phyloP scores from a whole-genome alignment of 306 rosid species.

The Crataegus laevigata region DNA sequence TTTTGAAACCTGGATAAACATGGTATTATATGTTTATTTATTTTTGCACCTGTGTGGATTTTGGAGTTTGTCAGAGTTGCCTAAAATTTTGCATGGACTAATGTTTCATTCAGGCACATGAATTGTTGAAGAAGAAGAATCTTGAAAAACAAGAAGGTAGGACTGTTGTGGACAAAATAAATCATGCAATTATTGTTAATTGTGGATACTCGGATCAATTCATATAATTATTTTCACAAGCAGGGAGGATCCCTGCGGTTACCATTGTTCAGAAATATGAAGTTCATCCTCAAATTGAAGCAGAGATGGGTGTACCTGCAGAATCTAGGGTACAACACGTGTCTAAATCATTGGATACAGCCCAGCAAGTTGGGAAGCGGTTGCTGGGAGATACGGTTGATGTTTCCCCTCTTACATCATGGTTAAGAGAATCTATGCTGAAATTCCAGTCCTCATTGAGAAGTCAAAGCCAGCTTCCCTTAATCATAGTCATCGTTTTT shows the following conservation, averaged over 20 bases:
- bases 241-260: slow-evolving; percentile 31
- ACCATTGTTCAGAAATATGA: slow-evolving; percentile 25
- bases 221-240: slow-evolving; percentile 15
- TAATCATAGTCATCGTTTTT: slow-evolving; percentile 46
- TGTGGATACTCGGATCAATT: neutral
- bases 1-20: slow-evolving; percentile 54
- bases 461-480: slow-evolving; percentile 60
- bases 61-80: neutral
- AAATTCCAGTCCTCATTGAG: slow-evolving; percentile 46
- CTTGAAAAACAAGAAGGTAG: slow-evolving; percentile 42
- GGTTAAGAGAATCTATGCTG: slow-evolving; percentile 35
- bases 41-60: slow-evolving; percentile 1
- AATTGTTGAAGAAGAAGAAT: slow-evolving; percentile 53
- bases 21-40: slow-evolving; percentile 34
- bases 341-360: slow-evolving; percentile 16
- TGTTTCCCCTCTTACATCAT: slow-evolving; percentile 29
- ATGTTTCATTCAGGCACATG: slow-evolving; percentile 64
- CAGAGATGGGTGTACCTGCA: slow-evolving; percentile 36
- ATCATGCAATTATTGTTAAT: neutral
- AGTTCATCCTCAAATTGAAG: slow-evolving; percentile 32
- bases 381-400: slow-evolving; percentile 31
- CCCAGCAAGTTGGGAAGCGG: slow-evolving; percentile 23
- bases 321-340: slow-evolving; percentile 18
- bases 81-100: neutral
- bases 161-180: neutral